These are phyloP conservation scores for Vachellia collinsii DNA, from an alignment of 306 rosid species.

Conservation along the genomic window DNA sequence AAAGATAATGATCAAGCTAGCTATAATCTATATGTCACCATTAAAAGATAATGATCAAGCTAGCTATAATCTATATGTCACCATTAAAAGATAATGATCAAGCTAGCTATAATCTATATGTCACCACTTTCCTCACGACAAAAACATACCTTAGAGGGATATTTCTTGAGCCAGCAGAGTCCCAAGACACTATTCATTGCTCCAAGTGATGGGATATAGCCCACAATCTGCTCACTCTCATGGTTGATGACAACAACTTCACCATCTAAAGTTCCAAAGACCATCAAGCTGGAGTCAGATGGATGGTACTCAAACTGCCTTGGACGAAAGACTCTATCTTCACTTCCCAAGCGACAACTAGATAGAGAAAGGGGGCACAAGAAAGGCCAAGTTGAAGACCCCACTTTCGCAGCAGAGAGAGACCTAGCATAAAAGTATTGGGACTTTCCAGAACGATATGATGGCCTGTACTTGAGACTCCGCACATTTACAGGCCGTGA, in stretches of 20 bases:
- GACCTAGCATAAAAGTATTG: constrained; percentile 69
- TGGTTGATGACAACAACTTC: constrained; percentile 83
- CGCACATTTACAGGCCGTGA: constrained; percentile 47
- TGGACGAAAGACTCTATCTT: constrained; percentile 65
- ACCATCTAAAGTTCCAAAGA: constrained; percentile 86
- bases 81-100: constrained; percentile 14
- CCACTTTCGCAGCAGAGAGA: constrained; percentile 76
- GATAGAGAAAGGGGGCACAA: constrained; percentile 65
- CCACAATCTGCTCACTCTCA: constrained; percentile 65
- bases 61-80: constrained; percentile 11
- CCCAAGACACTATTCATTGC: constrained; percentile 86
- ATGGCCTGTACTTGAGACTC: constrained; percentile 42
- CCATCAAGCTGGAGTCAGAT: constrained; percentile 75
- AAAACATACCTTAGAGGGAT: constrained; percentile 76
- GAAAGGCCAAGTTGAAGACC: constrained; percentile 79
- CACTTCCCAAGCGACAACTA: constrained; percentile 53
- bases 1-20: constrained; percentile 27
- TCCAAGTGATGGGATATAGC: constrained; percentile 77
- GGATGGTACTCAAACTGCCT: constrained; percentile 94
- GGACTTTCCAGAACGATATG: constrained; percentile 52
- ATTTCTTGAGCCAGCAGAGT: constrained; percentile 85
- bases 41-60: constrained; percentile 16
- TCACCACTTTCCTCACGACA: constrained; percentile 25
- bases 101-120: constrained; percentile 11
- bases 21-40: too few species aligned